These are phyloP conservation scores for Peterozyma toletana DNA, from an alignment of 805 yeast genomes.

Conservation along the genomic window DNA sequence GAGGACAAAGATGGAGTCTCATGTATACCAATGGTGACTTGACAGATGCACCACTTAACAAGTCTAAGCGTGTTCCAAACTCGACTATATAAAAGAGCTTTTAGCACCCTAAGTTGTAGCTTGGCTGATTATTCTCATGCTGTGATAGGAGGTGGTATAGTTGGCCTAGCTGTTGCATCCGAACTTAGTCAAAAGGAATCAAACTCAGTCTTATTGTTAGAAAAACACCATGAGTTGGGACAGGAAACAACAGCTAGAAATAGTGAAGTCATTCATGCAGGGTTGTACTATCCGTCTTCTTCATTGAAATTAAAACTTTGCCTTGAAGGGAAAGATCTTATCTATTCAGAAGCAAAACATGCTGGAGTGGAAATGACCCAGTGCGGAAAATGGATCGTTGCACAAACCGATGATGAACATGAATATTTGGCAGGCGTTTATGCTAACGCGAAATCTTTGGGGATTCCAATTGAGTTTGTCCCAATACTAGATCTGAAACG, in stretches of 20 bases:
- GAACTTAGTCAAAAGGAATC: slow-evolving; percentile 42
- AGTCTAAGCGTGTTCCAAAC: no score
- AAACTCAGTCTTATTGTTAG: slow-evolving; percentile 56
- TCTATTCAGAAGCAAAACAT: slow-evolving; percentile 42
- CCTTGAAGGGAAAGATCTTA: slow-evolving; percentile 61
- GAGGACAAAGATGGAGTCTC: no score
- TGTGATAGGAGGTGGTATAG: slow-evolving; percentile 79
- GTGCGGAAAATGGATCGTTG: slow-evolving; percentile 87
- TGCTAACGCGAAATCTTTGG: slow-evolving; percentile 33
- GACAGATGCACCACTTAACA: no score
- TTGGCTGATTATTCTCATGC: slow-evolving; percentile 56
- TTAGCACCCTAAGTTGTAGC: no score
- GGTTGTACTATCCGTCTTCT: slow-evolving; percentile 69
- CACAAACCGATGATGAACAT: slow-evolving; percentile 61
- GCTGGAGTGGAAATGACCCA: slow-evolving; percentile 49
- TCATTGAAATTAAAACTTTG: slow-evolving; percentile 67
- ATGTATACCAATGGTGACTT: no score
- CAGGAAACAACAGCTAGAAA: slow-evolving; percentile 83
- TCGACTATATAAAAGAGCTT: no score
- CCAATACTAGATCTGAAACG: slow-evolving; percentile 33
- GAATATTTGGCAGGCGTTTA: slow-evolving; percentile 51
- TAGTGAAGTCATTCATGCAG: slow-evolving; percentile 92
- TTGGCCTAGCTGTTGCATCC: slow-evolving; percentile 77
- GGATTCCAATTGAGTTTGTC: slow-evolving; percentile 55
- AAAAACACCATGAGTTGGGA: slow-evolving; percentile 60